Evolutionary conservation across 1,284 basidiomycete species (phyloP), one percentile per base, ranked within the genome.

Genomic region (Ganoderma lingzhi): DNA sequence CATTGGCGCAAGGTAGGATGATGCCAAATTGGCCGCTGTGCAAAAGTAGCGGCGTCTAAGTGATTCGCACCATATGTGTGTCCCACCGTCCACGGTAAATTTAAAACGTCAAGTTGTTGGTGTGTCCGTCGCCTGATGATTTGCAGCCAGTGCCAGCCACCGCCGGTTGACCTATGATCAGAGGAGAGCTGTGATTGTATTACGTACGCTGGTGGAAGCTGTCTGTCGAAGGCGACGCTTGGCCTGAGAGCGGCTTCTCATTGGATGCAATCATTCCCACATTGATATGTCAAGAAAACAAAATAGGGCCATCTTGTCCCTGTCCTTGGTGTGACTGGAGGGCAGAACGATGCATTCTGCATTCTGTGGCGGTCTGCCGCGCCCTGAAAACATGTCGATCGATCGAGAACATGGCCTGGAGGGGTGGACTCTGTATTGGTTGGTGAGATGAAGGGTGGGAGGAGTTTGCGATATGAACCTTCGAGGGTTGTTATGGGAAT

Each of bases 401-500:
- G 60, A 42, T 58, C 42, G 23, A 28, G 15, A 19, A n/a, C 10
- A 23, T 17, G 59, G 39, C 17, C 15, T n/a, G 15, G 59, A 61
- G 23, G 14, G 39, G n/a, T 30, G 14, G 15, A 23, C 23, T 37
- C 10, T 30, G 35, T 10, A 66, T 32, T 39, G 10, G 15, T 17
- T 30, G 53, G 30, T 15, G 53, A 28, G 35, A 28, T 48, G 62
- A n/a, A n/a, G 30, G 66, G 39, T 45, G 62, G 14, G 44, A 59
- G 42, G 62, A 37, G 62, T 28, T 17, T 37, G 56, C 56, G 56
- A 59, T 59, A 59, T 39, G 59, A 61, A 30, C 37, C 37, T 41
- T 61, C 39, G 35, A 61, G 59, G 63, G 72, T 75, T 70, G 53
- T 65, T 69, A 75, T 75, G 74, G 72, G 60, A 65, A 75, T 75